Evolutionary conservation across 2,329 filamentous ascomycete genomes (phyloP).

Genomic region (Talaromyces sp.): DNA sequence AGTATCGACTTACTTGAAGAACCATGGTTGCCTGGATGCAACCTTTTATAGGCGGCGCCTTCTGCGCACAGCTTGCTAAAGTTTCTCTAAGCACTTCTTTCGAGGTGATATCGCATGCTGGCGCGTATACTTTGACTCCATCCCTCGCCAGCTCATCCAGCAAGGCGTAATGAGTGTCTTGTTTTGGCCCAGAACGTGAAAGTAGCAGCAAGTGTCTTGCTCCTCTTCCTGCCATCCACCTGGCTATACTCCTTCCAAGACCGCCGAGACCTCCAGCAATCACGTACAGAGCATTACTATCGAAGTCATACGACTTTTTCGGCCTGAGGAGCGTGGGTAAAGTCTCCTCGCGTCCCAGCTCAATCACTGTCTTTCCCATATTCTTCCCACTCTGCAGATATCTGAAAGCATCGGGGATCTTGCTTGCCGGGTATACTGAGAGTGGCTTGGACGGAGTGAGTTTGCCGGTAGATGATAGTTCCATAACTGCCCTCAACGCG

Average conservation of each 20-base stretch:
- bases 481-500: background rate
- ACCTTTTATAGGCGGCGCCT: constrained; percentile 20
- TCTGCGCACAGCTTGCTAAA: constrained; percentile 3
- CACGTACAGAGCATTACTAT: background rate
- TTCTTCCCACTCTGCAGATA: no score
- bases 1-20: background rate
- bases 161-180: background rate
- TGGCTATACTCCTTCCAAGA: constrained; percentile 1
- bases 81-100: background rate
- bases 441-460: no score
- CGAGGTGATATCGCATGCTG: background rate
- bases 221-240: background rate
- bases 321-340: background rate
- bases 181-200: background rate
- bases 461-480: background rate
- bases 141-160: background rate
- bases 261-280: constrained; percentile 1
- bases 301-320: background rate
- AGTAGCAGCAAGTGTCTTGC: background rate
- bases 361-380: no score
- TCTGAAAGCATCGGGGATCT: no score
- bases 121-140: background rate
- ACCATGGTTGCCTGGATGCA: constrained; percentile 21
- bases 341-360: background rate
- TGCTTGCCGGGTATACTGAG: no score